These are phyloP conservation scores for Margaritispora aquatica DNA, from an alignment of 495 filamentous ascomycete species.

Conservation along the genomic window DNA sequence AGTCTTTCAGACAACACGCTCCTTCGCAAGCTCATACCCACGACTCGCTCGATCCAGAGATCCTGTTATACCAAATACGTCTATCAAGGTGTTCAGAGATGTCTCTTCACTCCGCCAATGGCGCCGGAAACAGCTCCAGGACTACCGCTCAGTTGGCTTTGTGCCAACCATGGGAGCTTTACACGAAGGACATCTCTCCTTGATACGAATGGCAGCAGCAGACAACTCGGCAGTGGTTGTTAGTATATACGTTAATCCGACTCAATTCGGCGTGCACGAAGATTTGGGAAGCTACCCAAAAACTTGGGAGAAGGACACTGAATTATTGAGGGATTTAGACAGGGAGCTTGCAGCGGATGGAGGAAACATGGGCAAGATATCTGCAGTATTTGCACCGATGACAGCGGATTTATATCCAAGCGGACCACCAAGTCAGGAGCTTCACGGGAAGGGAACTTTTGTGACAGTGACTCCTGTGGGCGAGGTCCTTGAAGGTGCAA, in stretches of 20 bases:
- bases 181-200: slow-evolving; percentile 81
- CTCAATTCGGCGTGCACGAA: slow-evolving; percentile 89
- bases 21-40: slow-evolving; percentile 4
- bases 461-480: slow-evolving; percentile 86
- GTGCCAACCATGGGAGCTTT: slow-evolving; percentile 97
- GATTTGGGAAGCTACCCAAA: slow-evolving; percentile 83
- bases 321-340: slow-evolving; percentile 60
- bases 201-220: slow-evolving; percentile 77
- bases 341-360: slow-evolving; percentile 56
- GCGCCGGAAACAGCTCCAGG: slow-evolving; percentile 60
- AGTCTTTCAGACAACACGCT: slow-evolving; percentile 5
- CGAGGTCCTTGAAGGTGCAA: slow-evolving; percentile 73
- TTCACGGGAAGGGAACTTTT: slow-evolving; percentile 75
- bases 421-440: slow-evolving; percentile 73
- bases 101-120: slow-evolving; percentile 64
- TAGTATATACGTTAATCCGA: slow-evolving; percentile 90
- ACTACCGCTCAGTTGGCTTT: slow-evolving; percentile 70
- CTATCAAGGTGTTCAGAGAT: slow-evolving; percentile 69
- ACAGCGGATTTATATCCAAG: slow-evolving; percentile 82
- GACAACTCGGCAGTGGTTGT: slow-evolving; percentile 85
- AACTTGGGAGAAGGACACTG: slow-evolving; percentile 76
- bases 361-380: slow-evolving; percentile 57
- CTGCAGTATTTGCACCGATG: slow-evolving; percentile 79
- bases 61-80: slow-evolving; percentile 37
- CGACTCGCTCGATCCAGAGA: slow-evolving; percentile 1